phyloP scores from a whole-genome alignment of 2,329 filamentous ascomycete genomes.

The Monosporascus sp. region DNA sequence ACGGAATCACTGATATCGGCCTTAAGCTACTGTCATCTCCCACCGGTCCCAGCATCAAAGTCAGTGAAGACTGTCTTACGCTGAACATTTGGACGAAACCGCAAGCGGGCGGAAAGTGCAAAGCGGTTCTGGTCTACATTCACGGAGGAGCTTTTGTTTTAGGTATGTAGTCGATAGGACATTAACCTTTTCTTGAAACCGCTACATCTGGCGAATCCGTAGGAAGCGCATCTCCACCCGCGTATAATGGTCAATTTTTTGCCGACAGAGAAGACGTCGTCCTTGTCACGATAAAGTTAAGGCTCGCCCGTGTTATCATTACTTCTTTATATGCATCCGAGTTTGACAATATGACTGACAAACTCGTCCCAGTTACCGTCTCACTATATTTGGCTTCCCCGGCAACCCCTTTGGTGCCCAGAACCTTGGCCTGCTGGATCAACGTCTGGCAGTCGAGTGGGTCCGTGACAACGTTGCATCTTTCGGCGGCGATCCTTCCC shows the following conservation, averaged over 20 bases:
- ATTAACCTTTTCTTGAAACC: no score
- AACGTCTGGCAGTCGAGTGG: constrained; percentile 3
- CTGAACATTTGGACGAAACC: constrained; percentile 3
- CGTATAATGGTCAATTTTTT: constrained; percentile 1
- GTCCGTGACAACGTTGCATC: constrained; percentile 3
- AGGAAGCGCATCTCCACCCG: neutral
- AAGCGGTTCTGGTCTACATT: constrained; percentile 2
- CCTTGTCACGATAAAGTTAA: neutral
- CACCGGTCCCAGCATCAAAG: neutral
- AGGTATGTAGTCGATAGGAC: no score
- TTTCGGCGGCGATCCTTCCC: constrained; percentile 3
- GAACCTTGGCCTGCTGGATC: constrained; percentile 3
- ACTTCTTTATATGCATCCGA: no score
- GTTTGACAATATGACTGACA: no score
- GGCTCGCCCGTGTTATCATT: no score
- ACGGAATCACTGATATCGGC: neutral
- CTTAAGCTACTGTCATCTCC: neutral
- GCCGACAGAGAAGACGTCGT: constrained; percentile 2
- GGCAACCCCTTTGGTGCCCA: neutral
- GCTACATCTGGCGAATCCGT: neutral
- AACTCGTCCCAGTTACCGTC: constrained; percentile 1
- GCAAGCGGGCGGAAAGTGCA: neutral
- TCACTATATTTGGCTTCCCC: constrained; percentile 10
- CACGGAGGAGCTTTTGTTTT: neutral
- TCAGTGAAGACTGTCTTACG: constrained; percentile 3